Conservation (phyloP, 2,329 filamentous ascomycete species). For the Fusarium pseudonygamai region DNA sequence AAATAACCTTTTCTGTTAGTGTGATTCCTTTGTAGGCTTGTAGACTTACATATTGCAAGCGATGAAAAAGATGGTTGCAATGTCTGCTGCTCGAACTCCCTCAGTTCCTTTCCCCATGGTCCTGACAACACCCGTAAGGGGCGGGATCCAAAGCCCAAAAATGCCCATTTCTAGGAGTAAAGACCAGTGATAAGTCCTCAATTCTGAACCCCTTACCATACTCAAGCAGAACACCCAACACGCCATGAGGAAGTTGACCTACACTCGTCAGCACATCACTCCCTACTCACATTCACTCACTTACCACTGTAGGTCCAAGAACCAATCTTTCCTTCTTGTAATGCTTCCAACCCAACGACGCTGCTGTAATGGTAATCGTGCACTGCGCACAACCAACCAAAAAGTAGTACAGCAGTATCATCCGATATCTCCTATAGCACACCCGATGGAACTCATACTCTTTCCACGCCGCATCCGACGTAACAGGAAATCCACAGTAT, state of each 20-base stretch:
- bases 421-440: conserved; percentile 53
- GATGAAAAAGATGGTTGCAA: conserved; percentile 49
- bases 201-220: conserved; percentile 45
- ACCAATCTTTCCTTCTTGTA: conserved; percentile 46
- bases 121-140: conserved; percentile 39
- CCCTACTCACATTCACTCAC: not conserved
- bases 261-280: not conserved
- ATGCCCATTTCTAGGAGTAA: conserved; percentile 48
- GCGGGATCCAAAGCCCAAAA: conserved; percentile 40
- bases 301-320: conserved; percentile 49
- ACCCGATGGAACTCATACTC: conserved; percentile 52
- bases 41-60: conserved; percentile 51
- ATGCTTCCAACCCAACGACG: conserved; percentile 52
- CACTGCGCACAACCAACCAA: conserved; percentile 52
- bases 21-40: rapidly evolving
- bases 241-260: conserved; percentile 51
- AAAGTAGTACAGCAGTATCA: conserved; percentile 51
- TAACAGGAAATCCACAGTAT: conserved; percentile 56
- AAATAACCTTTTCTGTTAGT: conserved; percentile 45
- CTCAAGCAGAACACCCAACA: conserved; percentile 49
- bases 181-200: conserved; percentile 53
- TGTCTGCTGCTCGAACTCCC: conserved; percentile 27
- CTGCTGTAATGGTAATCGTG: conserved; percentile 47
- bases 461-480: conserved; percentile 43
- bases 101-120: conserved; percentile 13